Evolutionary conservation across 768 basidiomycete species (phyloP).

Genomic region (Cubamyces sp.): DNA sequence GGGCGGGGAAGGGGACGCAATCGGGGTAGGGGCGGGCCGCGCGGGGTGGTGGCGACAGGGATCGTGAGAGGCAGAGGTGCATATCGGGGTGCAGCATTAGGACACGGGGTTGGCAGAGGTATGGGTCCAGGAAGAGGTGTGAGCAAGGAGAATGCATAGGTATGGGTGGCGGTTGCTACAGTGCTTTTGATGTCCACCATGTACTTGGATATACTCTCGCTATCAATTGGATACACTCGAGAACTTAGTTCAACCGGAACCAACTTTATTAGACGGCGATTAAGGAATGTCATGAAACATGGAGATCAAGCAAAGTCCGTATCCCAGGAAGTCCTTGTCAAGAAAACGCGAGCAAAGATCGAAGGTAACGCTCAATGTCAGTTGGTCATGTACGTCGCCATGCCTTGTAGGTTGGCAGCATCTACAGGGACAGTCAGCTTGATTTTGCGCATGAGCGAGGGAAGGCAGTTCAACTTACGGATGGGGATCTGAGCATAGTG

Average conservation of each 20-base stretch:
- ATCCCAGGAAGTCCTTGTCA: too few relatives aligned
- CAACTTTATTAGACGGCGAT: too few relatives aligned
- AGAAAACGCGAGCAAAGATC: too few relatives aligned
- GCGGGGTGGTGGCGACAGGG: background rate
- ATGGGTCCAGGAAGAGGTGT: slow-evolving; percentile 6
- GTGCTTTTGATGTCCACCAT: background rate
- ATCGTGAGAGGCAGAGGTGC: slow-evolving; percentile 3
- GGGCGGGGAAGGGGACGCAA: background rate
- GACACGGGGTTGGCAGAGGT: background rate
- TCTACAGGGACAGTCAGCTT: slow-evolving; percentile 20
- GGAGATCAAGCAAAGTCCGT: too few relatives aligned
- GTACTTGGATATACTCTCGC: background rate
- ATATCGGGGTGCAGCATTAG: background rate
- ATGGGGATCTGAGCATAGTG: slow-evolving; percentile 38
- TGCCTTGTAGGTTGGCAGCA: slow-evolving; percentile 41
- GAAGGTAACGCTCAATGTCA: too few relatives aligned
- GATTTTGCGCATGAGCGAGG: background rate
- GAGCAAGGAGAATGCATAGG: background rate
- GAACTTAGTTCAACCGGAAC: too few relatives aligned
- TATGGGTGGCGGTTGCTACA: background rate
- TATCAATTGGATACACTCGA: too few relatives aligned
- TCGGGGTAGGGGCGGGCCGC: background rate
- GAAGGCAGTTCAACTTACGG: slow-evolving; percentile 31
- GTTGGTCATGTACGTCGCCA: slow-evolving; percentile 36
- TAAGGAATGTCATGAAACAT: too few relatives aligned